phyloP scores from a whole-genome alignment of 2,329 filamentous ascomycete species.

The Didymella exigua region DNA sequence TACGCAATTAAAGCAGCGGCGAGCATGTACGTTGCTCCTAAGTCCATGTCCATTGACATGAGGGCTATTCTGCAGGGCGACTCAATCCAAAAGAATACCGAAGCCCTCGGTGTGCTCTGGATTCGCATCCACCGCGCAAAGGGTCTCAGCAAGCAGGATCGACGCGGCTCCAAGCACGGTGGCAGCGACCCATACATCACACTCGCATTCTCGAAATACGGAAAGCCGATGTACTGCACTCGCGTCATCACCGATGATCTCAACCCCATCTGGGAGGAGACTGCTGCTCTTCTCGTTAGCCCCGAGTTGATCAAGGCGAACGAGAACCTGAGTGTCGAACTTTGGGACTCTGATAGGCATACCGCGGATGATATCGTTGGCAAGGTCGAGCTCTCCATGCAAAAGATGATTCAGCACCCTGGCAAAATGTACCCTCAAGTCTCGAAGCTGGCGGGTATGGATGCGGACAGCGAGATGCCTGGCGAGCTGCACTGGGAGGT shows the following conservation, averaged over 20 bases:
- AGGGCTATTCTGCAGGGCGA: conserved; percentile 90
- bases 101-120: conserved; percentile 88
- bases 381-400: conserved; percentile 90
- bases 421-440: conserved; percentile 91
- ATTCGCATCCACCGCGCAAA: conserved; percentile 87
- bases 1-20: conserved; percentile 88
- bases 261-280: conserved; percentile 92
- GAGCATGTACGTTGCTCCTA: conserved; percentile 89
- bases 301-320: conserved; percentile 90
- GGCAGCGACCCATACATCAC: conserved; percentile 97
- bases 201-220: conserved; percentile 92
- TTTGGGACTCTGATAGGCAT: conserved; percentile 94
- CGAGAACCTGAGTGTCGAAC: conserved; percentile 88
- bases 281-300: conserved; percentile 81
- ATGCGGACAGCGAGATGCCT: conserved; percentile 85
- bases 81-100: conserved; percentile 85
- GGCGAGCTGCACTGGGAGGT: conserved; percentile 96
- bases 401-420: conserved; percentile 92
- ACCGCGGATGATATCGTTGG: conserved; percentile 95
- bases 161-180: conserved; percentile 78
- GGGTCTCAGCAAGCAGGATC: conserved; percentile 90
- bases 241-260: conserved; percentile 93
- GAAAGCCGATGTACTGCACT: conserved; percentile 97
- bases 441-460: conserved; percentile 81
- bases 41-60: conserved; percentile 90